Evolutionary conservation across 495 filamentous ascomycete species (phyloP).

Genomic region (Schizothecium vesticola): DNA sequence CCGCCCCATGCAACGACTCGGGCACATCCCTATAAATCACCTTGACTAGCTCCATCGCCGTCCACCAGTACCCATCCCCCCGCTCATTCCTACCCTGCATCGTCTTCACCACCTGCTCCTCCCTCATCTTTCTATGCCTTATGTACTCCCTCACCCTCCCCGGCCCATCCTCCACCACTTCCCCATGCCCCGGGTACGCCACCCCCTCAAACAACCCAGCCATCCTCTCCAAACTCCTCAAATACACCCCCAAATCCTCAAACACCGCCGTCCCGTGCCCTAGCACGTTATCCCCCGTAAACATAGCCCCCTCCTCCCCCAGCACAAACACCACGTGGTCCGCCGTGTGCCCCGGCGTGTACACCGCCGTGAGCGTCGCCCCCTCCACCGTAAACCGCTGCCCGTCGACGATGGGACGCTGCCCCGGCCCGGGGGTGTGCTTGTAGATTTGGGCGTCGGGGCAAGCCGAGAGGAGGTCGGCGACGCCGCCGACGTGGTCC

Average conservation of each 20-base stretch:
- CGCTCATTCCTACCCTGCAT: constrained; percentile 42
- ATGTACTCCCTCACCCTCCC: constrained; percentile 75
- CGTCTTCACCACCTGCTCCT: constrained; percentile 72
- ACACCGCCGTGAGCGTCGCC: constrained; percentile 65
- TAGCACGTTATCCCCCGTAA: constrained; percentile 92
- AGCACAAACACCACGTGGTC: constrained; percentile 78
- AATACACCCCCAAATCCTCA: constrained; percentile 70
- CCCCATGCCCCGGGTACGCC: constrained; percentile 88
- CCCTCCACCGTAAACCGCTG: constrained; percentile 71
- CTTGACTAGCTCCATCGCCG: constrained; percentile 75
- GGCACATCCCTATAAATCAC: constrained; percentile 76
- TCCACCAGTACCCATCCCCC: constrained; percentile 45
- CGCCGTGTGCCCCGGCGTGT: constrained; percentile 79
- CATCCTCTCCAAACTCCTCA: constrained; percentile 71
- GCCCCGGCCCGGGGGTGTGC: constrained; percentile 40
- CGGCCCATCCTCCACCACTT: constrained; percentile 61
- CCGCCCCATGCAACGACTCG: constrained; percentile 67
- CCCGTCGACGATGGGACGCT: constrained; percentile 58
- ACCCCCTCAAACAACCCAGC: constrained; percentile 53
- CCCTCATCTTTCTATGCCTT: constrained; percentile 67
- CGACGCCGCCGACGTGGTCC: constrained; percentile 75
- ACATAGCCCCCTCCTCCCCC: constrained; percentile 76
- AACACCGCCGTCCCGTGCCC: constrained; percentile 93
- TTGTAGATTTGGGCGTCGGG: constrained; percentile 55
- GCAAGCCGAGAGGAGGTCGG: constrained; percentile 57